phyloP scores from a whole-genome alignment of 306 rosid genomes.

The Fragaria ananassa region DNA sequence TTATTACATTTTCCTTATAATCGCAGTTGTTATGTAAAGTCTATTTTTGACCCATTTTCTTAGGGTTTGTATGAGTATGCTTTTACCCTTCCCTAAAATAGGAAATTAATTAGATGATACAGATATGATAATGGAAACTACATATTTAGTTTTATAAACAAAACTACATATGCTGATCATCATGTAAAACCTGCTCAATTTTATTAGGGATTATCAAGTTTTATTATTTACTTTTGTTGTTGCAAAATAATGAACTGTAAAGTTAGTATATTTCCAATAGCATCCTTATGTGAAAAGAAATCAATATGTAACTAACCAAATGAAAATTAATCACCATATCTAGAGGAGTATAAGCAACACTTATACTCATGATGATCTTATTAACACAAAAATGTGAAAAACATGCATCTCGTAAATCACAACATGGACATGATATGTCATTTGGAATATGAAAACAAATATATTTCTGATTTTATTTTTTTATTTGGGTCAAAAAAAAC shows the following conservation, averaged over 20 bases:
- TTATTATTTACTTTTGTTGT: no score
- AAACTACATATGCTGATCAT: no score
- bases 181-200: no score
- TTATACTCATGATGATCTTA: background rate
- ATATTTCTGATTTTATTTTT: no score
- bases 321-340: background rate
- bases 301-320: background rate
- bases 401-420: background rate
- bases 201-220: no score
- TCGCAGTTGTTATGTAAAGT: background rate
- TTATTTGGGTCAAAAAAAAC: no score
- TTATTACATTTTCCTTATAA: background rate
- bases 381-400: background rate
- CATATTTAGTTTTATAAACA: no score
- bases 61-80: no score
- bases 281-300: background rate
- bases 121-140: no score
- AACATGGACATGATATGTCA: background rate
- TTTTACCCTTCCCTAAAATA: no score
- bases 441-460: no score
- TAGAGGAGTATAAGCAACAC: background rate
- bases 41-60: background rate
- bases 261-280: background rate
- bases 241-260: background rate
- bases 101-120: no score